Conservation (phyloP, 148 eudicot species). For the Silene latifolia region DNA sequence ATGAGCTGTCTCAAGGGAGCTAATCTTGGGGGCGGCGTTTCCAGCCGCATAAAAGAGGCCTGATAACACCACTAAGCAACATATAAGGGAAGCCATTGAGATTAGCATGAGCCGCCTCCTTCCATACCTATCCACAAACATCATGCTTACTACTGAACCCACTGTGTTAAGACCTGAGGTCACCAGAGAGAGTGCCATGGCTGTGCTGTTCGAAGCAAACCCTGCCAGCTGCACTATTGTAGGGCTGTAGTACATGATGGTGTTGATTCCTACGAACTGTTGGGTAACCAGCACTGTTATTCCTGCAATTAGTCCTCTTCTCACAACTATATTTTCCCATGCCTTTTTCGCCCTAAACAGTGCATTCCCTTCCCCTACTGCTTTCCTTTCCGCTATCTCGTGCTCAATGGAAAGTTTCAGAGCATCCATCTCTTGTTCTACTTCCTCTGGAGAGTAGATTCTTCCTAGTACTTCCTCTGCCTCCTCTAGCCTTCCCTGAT, state of each 20-base stretch:
- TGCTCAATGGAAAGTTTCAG: slow-evolving; percentile 46
- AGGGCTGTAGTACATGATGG: slow-evolving; percentile 78
- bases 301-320: slow-evolving; percentile 74
- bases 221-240: slow-evolving; percentile 80
- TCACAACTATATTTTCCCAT: slow-evolving; percentile 46
- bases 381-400: slow-evolving; percentile 35
- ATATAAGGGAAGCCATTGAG: slow-evolving; percentile 55
- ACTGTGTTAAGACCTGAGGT: slow-evolving; percentile 65
- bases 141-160: slow-evolving; percentile 58
- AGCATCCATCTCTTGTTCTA: slow-evolving; percentile 54
- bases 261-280: slow-evolving; percentile 75
- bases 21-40: slow-evolving; percentile 38
- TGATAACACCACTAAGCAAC: slow-evolving; percentile 45
- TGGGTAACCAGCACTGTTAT: slow-evolving; percentile 76
- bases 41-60: slow-evolving; percentile 42
- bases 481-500: slow-evolving; percentile 30
- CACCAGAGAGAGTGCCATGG: slow-evolving; percentile 65
- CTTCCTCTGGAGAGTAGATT: slow-evolving; percentile 62
- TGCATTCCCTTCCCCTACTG: slow-evolving; percentile 26
- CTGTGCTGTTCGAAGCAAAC: slow-evolving; percentile 68
- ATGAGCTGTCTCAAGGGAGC: slow-evolving; percentile 33
- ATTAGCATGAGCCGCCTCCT: slow-evolving; percentile 66
- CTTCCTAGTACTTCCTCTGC: slow-evolving; percentile 63
- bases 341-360: slow-evolving; percentile 48
- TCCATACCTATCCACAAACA: slow-evolving; percentile 61